Conservation (phyloP, 2,329 filamentous ascomycete genomes). For the Arthrobotrys pseudoclavata region DNA sequence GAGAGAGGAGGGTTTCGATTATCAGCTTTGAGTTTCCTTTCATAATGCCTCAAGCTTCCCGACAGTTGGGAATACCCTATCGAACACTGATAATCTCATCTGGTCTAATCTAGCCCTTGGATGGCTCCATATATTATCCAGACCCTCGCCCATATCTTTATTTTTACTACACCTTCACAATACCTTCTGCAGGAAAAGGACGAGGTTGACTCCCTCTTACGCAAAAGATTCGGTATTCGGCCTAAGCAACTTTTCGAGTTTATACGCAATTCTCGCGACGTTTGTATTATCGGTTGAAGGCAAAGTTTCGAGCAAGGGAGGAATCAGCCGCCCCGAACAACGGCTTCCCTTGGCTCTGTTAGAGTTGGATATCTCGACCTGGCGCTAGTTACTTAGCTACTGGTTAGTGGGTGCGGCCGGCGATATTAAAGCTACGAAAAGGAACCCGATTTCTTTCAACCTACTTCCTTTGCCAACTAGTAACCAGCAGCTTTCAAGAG, state of each 20-base stretch:
- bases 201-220: conserved; percentile 28
- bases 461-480: conserved; percentile 21
- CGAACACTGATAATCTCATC: conserved; percentile 58
- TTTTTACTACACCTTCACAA: conserved; percentile 59
- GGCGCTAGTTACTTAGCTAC: conserved; percentile 44
- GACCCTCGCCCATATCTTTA: conserved; percentile 60
- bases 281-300: conserved; percentile 50
- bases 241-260: conserved; percentile 32
- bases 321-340: conserved; percentile 35
- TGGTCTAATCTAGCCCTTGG: conserved; percentile 58
- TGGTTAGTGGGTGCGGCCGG: conserved; percentile 33
- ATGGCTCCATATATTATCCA: conserved; percentile 60
- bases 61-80: conserved; percentile 60
- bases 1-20: conserved; percentile 57
- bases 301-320: conserved; percentile 51
- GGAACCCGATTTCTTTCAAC: conserved; percentile 45
- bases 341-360: conserved; percentile 44
- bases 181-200: conserved; percentile 41
- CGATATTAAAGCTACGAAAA: conserved; percentile 56
- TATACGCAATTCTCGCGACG: conserved; percentile 60
- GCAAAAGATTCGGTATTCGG: conserved; percentile 40
- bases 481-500: conserved; percentile 23
- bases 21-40: conserved; percentile 56
- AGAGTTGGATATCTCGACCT: conserved; percentile 50
- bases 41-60: conserved; percentile 60